phyloP scores from a whole-genome alignment of 306 rosid species.

The Lathyrus aphaca region DNA sequence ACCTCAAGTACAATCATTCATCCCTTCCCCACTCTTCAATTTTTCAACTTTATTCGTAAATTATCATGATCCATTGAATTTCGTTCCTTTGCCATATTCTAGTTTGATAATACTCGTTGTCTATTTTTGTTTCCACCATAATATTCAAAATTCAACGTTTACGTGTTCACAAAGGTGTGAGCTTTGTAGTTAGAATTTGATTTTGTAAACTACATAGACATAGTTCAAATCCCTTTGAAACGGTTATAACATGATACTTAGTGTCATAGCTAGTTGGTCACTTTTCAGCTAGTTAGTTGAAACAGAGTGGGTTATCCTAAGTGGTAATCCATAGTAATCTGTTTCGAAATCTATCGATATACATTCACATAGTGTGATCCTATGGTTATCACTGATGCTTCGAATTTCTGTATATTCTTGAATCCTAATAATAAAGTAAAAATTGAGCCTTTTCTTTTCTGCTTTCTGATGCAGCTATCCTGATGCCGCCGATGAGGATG shows the following conservation, averaged over 20 bases:
- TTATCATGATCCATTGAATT: constrained; percentile 24
- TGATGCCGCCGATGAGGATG: constrained; percentile 89
- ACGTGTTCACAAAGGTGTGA: background rate
- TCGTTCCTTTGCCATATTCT: background rate
- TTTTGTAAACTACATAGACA: background rate
- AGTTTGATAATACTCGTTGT: background rate
- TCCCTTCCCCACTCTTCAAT: constrained; percentile 2
- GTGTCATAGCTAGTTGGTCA: background rate
- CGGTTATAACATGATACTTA: no score
- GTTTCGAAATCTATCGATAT: background rate
- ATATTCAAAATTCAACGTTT: background rate
- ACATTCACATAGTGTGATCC: background rate
- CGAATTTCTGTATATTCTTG: background rate
- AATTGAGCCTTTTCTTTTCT: constrained; percentile 11
- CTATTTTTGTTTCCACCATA: background rate
- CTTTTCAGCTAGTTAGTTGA: constrained; percentile 4
- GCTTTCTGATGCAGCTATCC: constrained; percentile 68
- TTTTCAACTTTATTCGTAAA: background rate
- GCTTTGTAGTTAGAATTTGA: background rate
- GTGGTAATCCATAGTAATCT: background rate
- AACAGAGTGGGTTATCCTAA: background rate
- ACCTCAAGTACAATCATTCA: constrained; percentile 65
- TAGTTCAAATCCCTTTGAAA: no score
- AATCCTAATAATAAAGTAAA: constrained; percentile 18
- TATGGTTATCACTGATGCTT: background rate